phyloP scores from a whole-genome alignment of 106 monocot genomes.

The Ottelia alismoides region DNA sequence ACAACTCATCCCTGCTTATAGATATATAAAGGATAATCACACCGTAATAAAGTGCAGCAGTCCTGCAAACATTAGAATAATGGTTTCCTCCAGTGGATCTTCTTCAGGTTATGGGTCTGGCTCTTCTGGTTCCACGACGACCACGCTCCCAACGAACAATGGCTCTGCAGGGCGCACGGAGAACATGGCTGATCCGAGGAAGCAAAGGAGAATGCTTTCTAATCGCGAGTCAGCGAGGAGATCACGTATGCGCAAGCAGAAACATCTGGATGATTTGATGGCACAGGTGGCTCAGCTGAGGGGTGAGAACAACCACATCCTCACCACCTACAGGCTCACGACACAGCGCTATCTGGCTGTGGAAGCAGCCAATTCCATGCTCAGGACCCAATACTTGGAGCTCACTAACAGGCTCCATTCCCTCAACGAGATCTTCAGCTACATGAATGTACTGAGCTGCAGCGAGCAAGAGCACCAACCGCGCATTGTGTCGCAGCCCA shows the following conservation, averaged over 20 bases:
- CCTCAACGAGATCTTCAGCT: constrained; percentile 10
- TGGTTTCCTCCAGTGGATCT: constrained; percentile 10
- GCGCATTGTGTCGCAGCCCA: too few species aligned
- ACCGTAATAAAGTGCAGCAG: too few species aligned
- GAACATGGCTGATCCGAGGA: constrained; percentile 5
- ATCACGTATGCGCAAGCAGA: constrained; percentile 16
- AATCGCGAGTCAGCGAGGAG: constrained; percentile 14
- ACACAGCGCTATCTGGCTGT: constrained; percentile 4
- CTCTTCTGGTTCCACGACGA: too few species aligned
- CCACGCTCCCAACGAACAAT: too few species aligned
- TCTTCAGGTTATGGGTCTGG: background rate
- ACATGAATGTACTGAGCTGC: constrained; percentile 5
- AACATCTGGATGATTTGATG: constrained; percentile 11
- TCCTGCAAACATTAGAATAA: too few species aligned
- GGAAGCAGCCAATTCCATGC: constrained; percentile 10
- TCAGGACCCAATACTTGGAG: constrained; percentile 11
- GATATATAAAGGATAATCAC: too few species aligned
- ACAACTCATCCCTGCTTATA: too few species aligned
- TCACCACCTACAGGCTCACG: constrained; percentile 5
- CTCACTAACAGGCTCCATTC: constrained; percentile 11
- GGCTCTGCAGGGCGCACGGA: too few species aligned
- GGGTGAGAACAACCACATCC: constrained; percentile 16
- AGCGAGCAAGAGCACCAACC: too few species aligned
- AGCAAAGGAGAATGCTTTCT: constrained; percentile 15
- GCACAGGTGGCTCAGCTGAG: constrained; percentile 10